Evolutionary conservation across 1,284 basidiomycete genomes (phyloP).

Genomic region (Erythrobasidium hasegawianum): DNA sequence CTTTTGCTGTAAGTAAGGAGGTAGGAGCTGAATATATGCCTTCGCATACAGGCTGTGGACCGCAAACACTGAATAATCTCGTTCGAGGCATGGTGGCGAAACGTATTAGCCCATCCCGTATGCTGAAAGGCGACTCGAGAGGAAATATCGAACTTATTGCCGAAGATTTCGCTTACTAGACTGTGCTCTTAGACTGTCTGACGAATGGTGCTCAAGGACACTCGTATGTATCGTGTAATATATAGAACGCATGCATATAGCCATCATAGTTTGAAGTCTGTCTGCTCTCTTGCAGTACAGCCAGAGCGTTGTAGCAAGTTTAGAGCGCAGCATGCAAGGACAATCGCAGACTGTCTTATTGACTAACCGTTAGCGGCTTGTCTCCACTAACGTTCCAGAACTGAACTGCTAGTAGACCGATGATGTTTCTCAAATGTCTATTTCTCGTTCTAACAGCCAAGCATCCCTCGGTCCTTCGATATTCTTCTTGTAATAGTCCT

Average conservation of each 20-base stretch:
- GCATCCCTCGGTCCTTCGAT: constrained; percentile 47
- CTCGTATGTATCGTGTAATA: neutral
- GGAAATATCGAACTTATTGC: constrained; percentile 39
- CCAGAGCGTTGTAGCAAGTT: too few species aligned
- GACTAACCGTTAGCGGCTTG: too few species aligned
- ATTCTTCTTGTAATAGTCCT: constrained; percentile 42
- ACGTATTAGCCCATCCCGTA: constrained; percentile 41
- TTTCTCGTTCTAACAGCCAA: constrained; percentile 46
- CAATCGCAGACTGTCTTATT: too few species aligned
- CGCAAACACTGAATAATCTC: constrained; percentile 41
- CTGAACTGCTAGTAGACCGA: too few species aligned
- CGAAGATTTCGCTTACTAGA: constrained; percentile 34
- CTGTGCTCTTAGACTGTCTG: neutral
- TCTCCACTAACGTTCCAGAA: too few species aligned
- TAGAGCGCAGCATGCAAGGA: too few species aligned
- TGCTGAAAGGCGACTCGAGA: constrained; percentile 37
- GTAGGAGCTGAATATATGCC: constrained; percentile 54
- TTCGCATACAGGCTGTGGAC: constrained; percentile 39
- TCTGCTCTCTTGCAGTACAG: too few species aligned
- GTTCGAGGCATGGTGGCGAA: constrained; percentile 43
- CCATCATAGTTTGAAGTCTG: too few species aligned
- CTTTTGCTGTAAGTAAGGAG: constrained; percentile 51
- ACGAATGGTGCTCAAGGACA: neutral
- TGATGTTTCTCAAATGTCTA: neutral
- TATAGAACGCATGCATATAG: too few species aligned